A percentile compares a stretch with the other conserved stretches of the same genome.
phyloP scores from a whole-genome alignment of 108 stramenopile genomes.

The Cylindrotheca fusiformis region DNA sequence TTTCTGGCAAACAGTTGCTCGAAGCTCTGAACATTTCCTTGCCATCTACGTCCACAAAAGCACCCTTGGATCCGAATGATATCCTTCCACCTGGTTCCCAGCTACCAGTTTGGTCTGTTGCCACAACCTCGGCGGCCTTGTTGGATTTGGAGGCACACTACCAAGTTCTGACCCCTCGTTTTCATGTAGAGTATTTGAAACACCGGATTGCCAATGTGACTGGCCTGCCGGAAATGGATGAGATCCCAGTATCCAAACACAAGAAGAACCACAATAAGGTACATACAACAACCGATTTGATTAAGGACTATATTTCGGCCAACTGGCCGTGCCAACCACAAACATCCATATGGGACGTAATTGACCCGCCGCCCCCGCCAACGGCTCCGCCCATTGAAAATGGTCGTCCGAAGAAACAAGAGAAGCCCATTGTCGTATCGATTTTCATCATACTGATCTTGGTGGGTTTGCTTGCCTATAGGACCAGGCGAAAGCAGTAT shows the following conservation, averaged over 20 bases:
- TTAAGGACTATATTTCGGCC: not conserved
- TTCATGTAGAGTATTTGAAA: not conserved
- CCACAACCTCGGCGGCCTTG: not conserved
- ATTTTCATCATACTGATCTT: not conserved
- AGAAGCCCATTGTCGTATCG: not conserved
- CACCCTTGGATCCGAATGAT: not conserved
- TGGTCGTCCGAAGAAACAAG: not conserved
- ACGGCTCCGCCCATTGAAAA: not conserved
- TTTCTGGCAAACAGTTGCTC: constrained; percentile 12
- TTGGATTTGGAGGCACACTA: not conserved
- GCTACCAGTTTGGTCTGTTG: not conserved
- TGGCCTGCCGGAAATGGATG: not conserved
- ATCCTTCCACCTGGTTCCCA: not conserved
- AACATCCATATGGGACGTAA: not conserved
- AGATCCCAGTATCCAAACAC: not conserved
- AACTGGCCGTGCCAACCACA: not conserved
- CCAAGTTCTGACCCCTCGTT: not conserved
- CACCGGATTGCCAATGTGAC: not conserved
- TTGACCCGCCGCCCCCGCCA: not conserved
- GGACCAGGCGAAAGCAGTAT: not conserved
- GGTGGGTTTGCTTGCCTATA: not conserved
- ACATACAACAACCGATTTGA: not conserved
- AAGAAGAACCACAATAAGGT: not conserved
- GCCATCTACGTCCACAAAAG: not conserved
- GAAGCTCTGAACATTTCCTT: constrained; percentile 1